Percentiles rank a stretch among this genome's conserved stretches.
Evolutionary conservation across 2,329 filamentous ascomycete genomes (phyloP).

Genomic region (Calycina herbarum): DNA sequence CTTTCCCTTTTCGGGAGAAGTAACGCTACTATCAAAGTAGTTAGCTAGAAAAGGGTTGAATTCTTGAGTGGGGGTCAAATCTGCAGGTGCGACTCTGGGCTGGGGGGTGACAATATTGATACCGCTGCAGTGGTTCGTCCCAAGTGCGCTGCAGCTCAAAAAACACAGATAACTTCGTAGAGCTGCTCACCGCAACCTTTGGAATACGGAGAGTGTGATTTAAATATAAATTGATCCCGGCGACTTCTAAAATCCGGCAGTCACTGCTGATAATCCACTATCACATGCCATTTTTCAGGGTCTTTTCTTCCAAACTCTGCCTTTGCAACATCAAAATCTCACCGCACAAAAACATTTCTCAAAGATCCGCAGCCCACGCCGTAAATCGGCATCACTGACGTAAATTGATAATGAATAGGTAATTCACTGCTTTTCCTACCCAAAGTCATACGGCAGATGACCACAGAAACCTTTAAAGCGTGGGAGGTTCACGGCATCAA

Average conservation of each 20-base stretch:
- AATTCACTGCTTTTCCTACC: not conserved
- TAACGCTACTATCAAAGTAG: not conserved
- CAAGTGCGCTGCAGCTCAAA: no score
- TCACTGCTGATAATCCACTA: not conserved
- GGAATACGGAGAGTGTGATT: not conserved
- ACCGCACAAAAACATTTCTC: not conserved
- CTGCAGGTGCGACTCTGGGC: not conserved
- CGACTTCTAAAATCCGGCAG: no score
- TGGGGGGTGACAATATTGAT: not conserved
- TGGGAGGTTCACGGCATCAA: not conserved
- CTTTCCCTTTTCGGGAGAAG: slow-evolving; percentile 2
- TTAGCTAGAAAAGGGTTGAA: not conserved
- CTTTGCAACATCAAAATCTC: not conserved
- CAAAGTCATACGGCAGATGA: not conserved
- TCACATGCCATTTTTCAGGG: not conserved
- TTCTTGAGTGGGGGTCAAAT: not conserved
- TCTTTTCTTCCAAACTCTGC: not conserved
- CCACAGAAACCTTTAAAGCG: not conserved
- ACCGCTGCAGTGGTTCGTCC: slow-evolving; percentile 1
- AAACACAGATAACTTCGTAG: not conserved
- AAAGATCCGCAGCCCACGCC: not conserved
- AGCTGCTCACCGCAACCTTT: not conserved
- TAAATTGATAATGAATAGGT: not conserved
- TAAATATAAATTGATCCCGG: no score
- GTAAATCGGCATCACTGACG: not conserved